Percentiles rank a stretch among this genome's conserved stretches.
phyloP scores from a whole-genome alignment of 371 early-diverging fungal genomes.

The Saksenaea vasiformis region DNA sequence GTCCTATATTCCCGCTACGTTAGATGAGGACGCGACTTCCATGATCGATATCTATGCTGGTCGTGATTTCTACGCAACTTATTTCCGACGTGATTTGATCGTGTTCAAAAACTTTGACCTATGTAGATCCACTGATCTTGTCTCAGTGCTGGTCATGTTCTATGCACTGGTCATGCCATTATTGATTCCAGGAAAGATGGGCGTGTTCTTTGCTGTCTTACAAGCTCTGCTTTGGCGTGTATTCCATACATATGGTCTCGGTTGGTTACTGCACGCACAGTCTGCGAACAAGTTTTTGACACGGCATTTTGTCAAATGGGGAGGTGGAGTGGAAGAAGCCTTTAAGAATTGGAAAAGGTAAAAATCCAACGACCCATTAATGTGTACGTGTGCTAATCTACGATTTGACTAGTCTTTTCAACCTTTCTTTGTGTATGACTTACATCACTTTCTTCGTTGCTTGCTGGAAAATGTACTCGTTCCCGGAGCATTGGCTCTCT shows the following conservation, averaged over 20 bases:
- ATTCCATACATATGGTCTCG: slow-evolving; percentile 75
- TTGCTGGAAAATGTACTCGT: slow-evolving; percentile 72
- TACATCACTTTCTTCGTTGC: slow-evolving; percentile 81
- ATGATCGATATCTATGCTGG: slow-evolving; percentile 23
- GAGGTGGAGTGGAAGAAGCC: slow-evolving; percentile 78
- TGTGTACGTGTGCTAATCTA: background rate
- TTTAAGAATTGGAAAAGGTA: slow-evolving; percentile 84
- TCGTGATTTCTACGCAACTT: slow-evolving; percentile 34
- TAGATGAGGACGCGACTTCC: slow-evolving; percentile 19
- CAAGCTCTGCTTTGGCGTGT: slow-evolving; percentile 85
- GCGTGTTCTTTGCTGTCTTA: slow-evolving; percentile 36
- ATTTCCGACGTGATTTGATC: slow-evolving; percentile 77
- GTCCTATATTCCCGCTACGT: slow-evolving; percentile 7
- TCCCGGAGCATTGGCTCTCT: slow-evolving; percentile 71
- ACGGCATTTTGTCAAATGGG: slow-evolving; percentile 83
- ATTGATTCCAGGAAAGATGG: slow-evolving; percentile 36
- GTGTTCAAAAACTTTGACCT: slow-evolving; percentile 84
- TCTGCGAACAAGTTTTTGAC: slow-evolving; percentile 77
- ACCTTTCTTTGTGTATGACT: slow-evolving; percentile 84
- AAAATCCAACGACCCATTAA: background rate
- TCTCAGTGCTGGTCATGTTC: slow-evolving; percentile 64
- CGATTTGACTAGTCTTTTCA: slow-evolving; percentile 70
- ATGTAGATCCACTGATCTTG: slow-evolving; percentile 75
- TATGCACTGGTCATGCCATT: slow-evolving; percentile 71
- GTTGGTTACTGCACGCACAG: slow-evolving; percentile 71